Base-by-base conservation (phyloP, 176 grass and related monocot species). In the Zoysia pacifica region DNA sequence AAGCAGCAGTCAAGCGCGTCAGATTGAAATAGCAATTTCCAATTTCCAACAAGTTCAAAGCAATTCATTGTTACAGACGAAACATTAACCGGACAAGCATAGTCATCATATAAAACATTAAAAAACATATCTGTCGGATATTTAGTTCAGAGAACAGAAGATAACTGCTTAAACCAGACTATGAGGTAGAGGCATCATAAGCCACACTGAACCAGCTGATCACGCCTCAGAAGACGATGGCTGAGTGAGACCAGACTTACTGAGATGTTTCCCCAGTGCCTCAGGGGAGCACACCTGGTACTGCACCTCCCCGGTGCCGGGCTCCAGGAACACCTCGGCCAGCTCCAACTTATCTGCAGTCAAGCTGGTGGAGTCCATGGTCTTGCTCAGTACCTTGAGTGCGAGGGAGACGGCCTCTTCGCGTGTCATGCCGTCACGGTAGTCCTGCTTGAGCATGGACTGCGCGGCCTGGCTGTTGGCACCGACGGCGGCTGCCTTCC, bases 371-470 rank as follows among this genome's bases (percentile, higher is more conserved):
- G 90, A 93, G 63, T 97, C 93, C 93, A 97, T 97, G 39, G 93
- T 97, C 90, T 97, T 97, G 88, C 88, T 91, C 50, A 97, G 90
- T 5, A 97, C 93, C 90, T 97, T 93, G 16, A 97, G 85, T 4
- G 90, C 93, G 2, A 97, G 86, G 20, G 84, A 79, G 37, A 97
- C 93, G 3, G 93, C 93, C 65, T 97, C 90, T 85, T 91, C 93
- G 9, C 93, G 82, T 48, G 88, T 91, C 72, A 97, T 76, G 14
- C 89, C 93, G 43, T 97, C 93, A 43, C 83, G 85, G 87, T 97
- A 97, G 73, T 97, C 93, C 89, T 97, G 93, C 83, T 97, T 97
- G 39, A 97, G 85, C 93, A 97, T 97, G n/a, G 93, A 97, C 67
- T 97, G 93, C 3, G 93, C 90, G 4, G 93, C 93, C 86, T 97